Evolutionary conservation across 306 rosid species (phyloP).

Genomic region (Mimosa pudica): DNA sequence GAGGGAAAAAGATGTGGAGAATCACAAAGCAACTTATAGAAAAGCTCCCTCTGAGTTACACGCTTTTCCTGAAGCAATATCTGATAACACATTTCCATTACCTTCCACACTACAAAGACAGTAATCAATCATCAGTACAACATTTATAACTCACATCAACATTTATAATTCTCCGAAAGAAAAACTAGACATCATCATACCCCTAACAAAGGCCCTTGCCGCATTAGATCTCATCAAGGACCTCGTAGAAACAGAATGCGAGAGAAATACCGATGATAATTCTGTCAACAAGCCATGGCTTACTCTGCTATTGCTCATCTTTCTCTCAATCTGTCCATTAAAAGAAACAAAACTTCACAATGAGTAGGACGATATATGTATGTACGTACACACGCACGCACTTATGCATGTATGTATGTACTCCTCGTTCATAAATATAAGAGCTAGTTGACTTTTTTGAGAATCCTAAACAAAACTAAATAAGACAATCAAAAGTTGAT

Average conservation of each 20-base stretch:
- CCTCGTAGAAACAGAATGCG: conserved; percentile 62
- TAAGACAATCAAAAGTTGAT: no score
- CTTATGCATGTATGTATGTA: no score
- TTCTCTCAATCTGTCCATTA: conserved; percentile 59
- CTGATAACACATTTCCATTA: conserved; percentile 80
- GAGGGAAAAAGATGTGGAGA: conserved; percentile 72
- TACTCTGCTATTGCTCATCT: conserved; percentile 60
- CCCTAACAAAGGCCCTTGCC: conserved; percentile 76
- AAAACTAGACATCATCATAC: conserved; percentile 33
- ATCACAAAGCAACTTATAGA: conserved; percentile 78
- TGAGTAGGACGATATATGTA: no score
- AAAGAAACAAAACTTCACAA: no score
- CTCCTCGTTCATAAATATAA: no score
- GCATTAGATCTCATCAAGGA: conserved; percentile 77
- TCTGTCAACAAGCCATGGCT: conserved; percentile 64
- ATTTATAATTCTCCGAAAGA: conserved; percentile 16
- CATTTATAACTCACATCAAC: conserved; percentile 4
- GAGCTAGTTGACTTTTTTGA: no score
- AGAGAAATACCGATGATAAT: conserved; percentile 66
- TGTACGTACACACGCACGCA: no score
- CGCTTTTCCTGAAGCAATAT: conserved; percentile 73
- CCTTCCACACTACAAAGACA: conserved; percentile 74
- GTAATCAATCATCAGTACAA: conserved; percentile 10
- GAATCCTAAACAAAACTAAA: no score
- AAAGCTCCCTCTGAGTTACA: conserved; percentile 92